phyloP scores from a whole-genome alignment of 2,329 filamentous ascomycete genomes.

The Alternaria panax region DNA sequence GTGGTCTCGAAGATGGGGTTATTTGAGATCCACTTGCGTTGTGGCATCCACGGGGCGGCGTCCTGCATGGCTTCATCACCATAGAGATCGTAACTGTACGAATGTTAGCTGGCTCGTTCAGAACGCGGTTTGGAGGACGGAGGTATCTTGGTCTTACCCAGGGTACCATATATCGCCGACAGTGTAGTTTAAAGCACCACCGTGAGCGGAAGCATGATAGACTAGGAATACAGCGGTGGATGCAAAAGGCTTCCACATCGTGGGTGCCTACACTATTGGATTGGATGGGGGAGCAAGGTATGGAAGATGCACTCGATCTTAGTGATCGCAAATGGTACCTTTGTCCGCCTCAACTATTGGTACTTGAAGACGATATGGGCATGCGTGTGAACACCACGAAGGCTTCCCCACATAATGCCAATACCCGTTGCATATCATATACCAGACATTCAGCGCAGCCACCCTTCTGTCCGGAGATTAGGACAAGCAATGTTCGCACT shows the following conservation, averaged over 20 bases:
- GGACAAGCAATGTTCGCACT: neutral
- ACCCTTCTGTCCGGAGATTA: neutral
- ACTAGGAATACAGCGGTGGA: conserved; percentile 15
- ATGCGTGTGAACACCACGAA: neutral
- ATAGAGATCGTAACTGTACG: conserved; percentile 36
- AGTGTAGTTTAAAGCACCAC: conserved; percentile 41
- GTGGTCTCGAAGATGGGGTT: conserved; percentile 37
- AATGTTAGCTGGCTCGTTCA: neutral
- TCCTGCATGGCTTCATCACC: conserved; percentile 31
- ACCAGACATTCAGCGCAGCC: neutral
- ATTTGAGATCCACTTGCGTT: conserved; percentile 41
- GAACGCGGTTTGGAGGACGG: neutral
- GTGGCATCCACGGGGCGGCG: conserved; percentile 30
- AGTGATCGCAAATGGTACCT: neutral
- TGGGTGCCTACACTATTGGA: neutral
- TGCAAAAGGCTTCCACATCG: conserved; percentile 23
- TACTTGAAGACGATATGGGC: neutral
- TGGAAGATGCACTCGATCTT: neutral
- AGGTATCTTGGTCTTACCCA: conserved; percentile 21
- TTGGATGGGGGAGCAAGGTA: neutral
- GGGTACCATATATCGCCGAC: conserved; percentile 42
- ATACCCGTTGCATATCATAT: neutral
- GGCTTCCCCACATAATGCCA: neutral
- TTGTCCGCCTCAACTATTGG: neutral
- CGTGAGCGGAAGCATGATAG: conserved; percentile 29